Base-by-base conservation (phyloP, 1,284 basidiomycete genomes). In the Dichomitus squalens region DNA sequence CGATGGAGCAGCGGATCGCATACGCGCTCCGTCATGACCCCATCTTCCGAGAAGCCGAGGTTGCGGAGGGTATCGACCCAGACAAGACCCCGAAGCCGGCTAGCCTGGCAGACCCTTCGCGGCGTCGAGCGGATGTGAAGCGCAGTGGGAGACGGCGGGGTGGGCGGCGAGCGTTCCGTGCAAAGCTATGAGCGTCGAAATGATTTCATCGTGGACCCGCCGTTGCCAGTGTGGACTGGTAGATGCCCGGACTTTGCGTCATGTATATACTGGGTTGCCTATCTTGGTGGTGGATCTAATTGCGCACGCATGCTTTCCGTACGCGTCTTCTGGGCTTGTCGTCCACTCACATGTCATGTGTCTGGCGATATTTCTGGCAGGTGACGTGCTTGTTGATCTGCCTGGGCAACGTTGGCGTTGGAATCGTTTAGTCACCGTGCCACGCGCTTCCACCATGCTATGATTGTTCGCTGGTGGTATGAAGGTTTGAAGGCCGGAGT, bases 1-100 rank as follows among this genome's bases (percentile, higher is more conserved):
- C 76, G 1, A 76, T 76, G 52, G 74, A 78, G 3, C 79, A 82
- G 64, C 79, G 89, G 38, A 82, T 93, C 29, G 84, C 83, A 3
- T 82, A 80, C 72, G 84, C 82, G 4, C 68, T 91, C 53, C 71
- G 79, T 2, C 65, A 71, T 21, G 72, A 78, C 8, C 75, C 78
- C 4, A 71, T 75, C 0, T 76, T 89, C 47, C 71, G 76, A 16
- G 76, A 82, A 33, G 86, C 86, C 2, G 79, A 76, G 60, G 73
- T 76, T 38, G 71, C 70, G 27, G 86, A 87, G 64, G 78, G 80
- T 0, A 64, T 83, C n/a, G 69, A 68, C 43, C 66, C 64, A 27
- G 63, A 65, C 54, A 66, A 61, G 57, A 60, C 54, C 11, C 64
- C 66, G 25, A 61, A 66, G 7, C 61, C 63, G 31, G 56, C 63